phyloP scores from a whole-genome alignment of 192 early-diverging fungal species.

The Backusella circina region DNA sequence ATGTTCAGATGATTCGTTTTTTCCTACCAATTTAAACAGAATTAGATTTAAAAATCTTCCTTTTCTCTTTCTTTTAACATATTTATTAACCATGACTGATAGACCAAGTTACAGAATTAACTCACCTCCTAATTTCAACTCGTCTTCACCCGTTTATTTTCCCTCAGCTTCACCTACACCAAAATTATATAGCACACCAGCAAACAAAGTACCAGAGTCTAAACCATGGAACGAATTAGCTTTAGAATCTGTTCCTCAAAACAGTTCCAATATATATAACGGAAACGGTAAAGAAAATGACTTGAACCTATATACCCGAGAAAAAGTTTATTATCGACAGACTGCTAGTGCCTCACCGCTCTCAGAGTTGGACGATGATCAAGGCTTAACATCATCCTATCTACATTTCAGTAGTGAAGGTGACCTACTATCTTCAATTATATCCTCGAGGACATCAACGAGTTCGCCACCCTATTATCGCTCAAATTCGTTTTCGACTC shows the following conservation, averaged over 20 bases:
- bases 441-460: not conserved
- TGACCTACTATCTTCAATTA: not conserved
- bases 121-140: not conserved
- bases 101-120: slow-evolving; percentile 1
- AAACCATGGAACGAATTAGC: slow-evolving; percentile 2
- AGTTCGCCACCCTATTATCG: not conserved
- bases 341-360: not conserved
- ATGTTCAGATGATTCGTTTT: not conserved
- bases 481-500: not conserved
- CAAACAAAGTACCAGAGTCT: not conserved
- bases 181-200: not conserved
- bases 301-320: not conserved
- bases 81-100: not conserved
- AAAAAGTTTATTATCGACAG: not conserved
- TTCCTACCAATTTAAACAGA: not conserved
- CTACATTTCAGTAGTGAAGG: not conserved
- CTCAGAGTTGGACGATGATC: not conserved
- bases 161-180: slow-evolving; percentile 1
- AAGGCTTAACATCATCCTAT: not conserved
- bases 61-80: not conserved
- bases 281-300: not conserved
- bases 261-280: not conserved
- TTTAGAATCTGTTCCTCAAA: not conserved
- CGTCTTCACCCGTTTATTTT: slow-evolving; percentile 4
- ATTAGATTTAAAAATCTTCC: not conserved